Base-by-base conservation (phyloP, 2,329 filamentous ascomycete species). In the Colletotrichum siamense region DNA sequence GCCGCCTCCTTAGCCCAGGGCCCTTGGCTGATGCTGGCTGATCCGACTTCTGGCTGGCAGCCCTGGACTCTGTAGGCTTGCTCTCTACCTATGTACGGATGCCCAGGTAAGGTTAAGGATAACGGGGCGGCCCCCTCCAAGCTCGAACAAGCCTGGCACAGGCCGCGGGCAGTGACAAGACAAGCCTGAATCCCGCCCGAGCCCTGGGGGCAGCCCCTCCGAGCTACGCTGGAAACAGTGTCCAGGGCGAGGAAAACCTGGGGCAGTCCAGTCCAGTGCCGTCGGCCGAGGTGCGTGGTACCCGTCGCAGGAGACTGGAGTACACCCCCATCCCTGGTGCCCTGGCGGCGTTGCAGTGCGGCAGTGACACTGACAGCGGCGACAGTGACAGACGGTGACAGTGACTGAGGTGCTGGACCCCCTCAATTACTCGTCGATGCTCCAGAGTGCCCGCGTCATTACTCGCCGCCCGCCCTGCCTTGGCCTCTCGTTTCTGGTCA, bases 381-480 rank as follows among this genome's bases (percentile, higher is more conserved):
- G 59, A 59, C 55, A 28, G 55, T 59, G 55, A 59, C 55, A 59
- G 59, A 32, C 59, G 44, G 63, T 66, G 63, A 49, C 16, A 66
- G 34, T 66, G 36, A 52, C 15, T 15, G 39, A 24, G 18, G 24
- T 62, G 59, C 59, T 62, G 12, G 18, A 12, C 30, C 59, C 63
- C 44, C 44, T 52, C 44, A 52, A 22, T 64, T 26, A 24, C 61
- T 34, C 61, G 18, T 52, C 26, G 49, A 24, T 44, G n/a, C 55
- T 4, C 39, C 44, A 28, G 62, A 32, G 15, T 61, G 52, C 55
- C 36, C 65, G 66, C 75, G 75, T 77, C 75, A 77, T 75, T 75
- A 71, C 49, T 77, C 64, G 71, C 74, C 69, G 55, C 69, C 32
- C 36, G 32, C 30, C 62, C 44, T 52, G 30, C 69, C 36, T 22